These are phyloP conservation scores for Tetrapisispora pingtungensis DNA, from an alignment of 805 yeast genomes.

Conservation along the genomic window DNA sequence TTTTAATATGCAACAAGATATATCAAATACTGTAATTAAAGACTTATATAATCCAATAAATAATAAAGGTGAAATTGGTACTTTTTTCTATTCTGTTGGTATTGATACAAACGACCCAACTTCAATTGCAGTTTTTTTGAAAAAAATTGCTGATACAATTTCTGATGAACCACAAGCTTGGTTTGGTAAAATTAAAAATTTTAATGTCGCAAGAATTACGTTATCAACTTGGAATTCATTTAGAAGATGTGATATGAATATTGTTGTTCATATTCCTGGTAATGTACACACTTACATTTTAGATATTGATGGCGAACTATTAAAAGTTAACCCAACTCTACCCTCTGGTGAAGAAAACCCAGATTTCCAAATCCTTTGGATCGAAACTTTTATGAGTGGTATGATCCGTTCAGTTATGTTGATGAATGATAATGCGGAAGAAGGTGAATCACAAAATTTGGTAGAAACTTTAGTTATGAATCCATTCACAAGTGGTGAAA, in stretches of 20 bases:
- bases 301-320: slow-evolving; percentile 25
- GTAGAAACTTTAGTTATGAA: slow-evolving; percentile 79
- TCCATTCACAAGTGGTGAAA: slow-evolving; percentile 44
- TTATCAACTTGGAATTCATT: slow-evolving; percentile 56
- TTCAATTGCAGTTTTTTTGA: slow-evolving; percentile 65
- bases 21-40: slow-evolving; percentile 3
- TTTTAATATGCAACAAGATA: not conserved
- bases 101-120: slow-evolving; percentile 68
- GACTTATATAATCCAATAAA: slow-evolving; percentile 26
- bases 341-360: slow-evolving; percentile 39
- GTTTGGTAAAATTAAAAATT: slow-evolving; percentile 67
- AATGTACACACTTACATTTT: slow-evolving; percentile 42
- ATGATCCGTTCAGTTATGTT: slow-evolving; percentile 56
- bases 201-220: slow-evolving; percentile 62
- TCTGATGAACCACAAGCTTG: slow-evolving; percentile 57
- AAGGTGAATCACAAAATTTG: slow-evolving; percentile 61
- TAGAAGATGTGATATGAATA: slow-evolving; percentile 57
- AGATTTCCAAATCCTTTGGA: slow-evolving; percentile 45
- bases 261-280: slow-evolving; percentile 69
- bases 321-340: slow-evolving; percentile 19
- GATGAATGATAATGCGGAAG: slow-evolving; percentile 37
- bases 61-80: slow-evolving; percentile 48
- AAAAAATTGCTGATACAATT: slow-evolving; percentile 55
- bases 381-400: slow-evolving; percentile 46
- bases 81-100: slow-evolving; percentile 67